Base-by-base conservation (phyloP, 2,329 filamentous ascomycete genomes). In the Reticulascus tulasneorum region DNA sequence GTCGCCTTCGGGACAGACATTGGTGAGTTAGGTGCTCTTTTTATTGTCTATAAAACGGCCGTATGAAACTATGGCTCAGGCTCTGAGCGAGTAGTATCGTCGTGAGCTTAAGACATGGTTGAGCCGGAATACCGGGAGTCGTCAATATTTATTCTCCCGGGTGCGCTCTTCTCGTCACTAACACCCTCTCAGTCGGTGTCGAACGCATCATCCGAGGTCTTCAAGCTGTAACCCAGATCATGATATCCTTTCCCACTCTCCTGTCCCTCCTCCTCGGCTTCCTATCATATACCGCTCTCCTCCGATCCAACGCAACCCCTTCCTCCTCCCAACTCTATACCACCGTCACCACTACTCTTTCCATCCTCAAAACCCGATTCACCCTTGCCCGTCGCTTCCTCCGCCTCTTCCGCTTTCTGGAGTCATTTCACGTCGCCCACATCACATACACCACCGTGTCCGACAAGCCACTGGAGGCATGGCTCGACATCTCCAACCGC, bases 351-450 rank as follows among this genome's bases (percentile, higher is more conserved):
- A 21, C 21, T 42, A 54, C 60, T 21, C 57, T 67, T 20, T 36
- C 47, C 23, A 33, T 46, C 5, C 50, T 77, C 13, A 61, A 63
- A 40, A 43, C 51, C 28, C 64, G 63, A 24, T 51, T 78, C 35
- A 69, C 66, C 43, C 50, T 75, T 27, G 60, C 62, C 13, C 70
- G 84, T 23, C 75, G 82, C 16, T 79, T 76, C 58, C 71, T 87
- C 52, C 77, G 84, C 10, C 63, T 84, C 38, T 83, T 86, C 54
- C 79, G 80, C 49, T 86, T 82, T 53, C 59, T 84, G 34, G 76
- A 79, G 29, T 70, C 67, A 31, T 81, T 85, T 47, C 53, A 64
- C 17, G 54, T 62, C 3, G 75, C 78, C 2, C 71, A 68, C 51
- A 51, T 53, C 4, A 51, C 66, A 20, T 75, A 66, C 47, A 26